These are phyloP conservation scores for Syncephalastrum sp. DNA, from an alignment of 371 early-diverging fungal species.

Conservation along the genomic window DNA sequence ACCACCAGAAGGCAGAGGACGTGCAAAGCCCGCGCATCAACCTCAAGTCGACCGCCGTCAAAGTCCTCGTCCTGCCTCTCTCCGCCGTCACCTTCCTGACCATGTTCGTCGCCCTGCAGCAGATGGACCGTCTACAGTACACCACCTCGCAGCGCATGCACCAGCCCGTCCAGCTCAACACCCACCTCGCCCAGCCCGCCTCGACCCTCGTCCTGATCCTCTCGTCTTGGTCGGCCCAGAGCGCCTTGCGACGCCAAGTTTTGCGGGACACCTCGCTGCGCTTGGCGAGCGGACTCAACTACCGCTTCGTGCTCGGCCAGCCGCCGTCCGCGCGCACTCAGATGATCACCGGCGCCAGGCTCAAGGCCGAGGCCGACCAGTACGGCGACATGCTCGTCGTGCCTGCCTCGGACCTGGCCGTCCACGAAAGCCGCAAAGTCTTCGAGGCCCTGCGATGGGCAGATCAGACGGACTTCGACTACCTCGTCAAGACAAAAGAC, in stretches of 20 bases:
- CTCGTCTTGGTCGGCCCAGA: conserved; percentile 55
- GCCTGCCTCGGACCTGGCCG: conserved; percentile 52
- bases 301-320: conserved; percentile 60
- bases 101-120: conserved; percentile 46
- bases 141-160: conserved; percentile 38
- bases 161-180: conserved; percentile 25
- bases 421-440: conserved; percentile 53
- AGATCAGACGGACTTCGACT: conserved; percentile 44
- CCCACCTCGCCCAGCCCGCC: conserved; percentile 16
- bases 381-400: conserved; percentile 56
- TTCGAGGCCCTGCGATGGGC: conserved; percentile 57
- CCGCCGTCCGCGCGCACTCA: conserved; percentile 44
- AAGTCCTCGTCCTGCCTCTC: conserved; percentile 50
- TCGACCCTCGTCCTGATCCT: conserved; percentile 47
- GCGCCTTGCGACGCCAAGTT: conserved; percentile 36
- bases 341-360: conserved; percentile 34
- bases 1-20: conserved; percentile 40
- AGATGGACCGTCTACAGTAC: conserved; percentile 48
- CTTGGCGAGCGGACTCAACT: conserved; percentile 32
- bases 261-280: conserved; percentile 46
- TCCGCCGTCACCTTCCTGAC: conserved; percentile 49
- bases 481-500: conserved; percentile 60
- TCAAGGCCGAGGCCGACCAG: conserved; percentile 45
- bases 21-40: conserved; percentile 37
- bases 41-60: conserved; percentile 38